Percentiles rank a stretch among this genome's conserved stretches.
Conservation (phyloP, 768 basidiomycete species). For the Agaricus blazei region DNA sequence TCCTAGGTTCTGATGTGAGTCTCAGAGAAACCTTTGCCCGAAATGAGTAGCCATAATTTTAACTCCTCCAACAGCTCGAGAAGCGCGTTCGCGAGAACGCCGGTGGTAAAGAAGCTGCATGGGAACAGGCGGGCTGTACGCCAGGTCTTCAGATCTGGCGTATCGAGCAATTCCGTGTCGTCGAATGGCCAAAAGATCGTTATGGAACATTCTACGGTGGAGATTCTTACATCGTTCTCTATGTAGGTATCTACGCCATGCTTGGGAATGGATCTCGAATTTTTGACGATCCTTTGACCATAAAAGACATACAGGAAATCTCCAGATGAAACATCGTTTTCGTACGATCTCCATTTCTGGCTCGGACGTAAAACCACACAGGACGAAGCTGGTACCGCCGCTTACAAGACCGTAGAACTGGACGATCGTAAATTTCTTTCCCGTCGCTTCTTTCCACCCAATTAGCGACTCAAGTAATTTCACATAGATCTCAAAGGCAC, state of each 20-base stretch:
- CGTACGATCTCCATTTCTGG: conserved; percentile 64
- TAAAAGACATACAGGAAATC: conserved; percentile 53
- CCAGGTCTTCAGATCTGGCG: conserved; percentile 53
- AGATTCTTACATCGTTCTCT: conserved; percentile 61
- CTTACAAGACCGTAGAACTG: conserved; percentile 63
- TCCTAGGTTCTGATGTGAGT: conserved; percentile 59
- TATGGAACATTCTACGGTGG: conserved; percentile 58
- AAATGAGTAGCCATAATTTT: background rate
- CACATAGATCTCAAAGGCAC: conserved; percentile 47
- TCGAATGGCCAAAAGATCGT: conserved; percentile 47
- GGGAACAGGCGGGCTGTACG: conserved; percentile 39
- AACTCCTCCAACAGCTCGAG: conserved; percentile 37
- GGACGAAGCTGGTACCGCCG: conserved; percentile 59
- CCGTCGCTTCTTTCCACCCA: background rate
- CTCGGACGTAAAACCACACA: conserved; percentile 53
- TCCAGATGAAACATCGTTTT: conserved; percentile 40
- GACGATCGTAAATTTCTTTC: conserved; percentile 47
- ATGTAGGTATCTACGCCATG: conserved; percentile 32
- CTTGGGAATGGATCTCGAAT: background rate
- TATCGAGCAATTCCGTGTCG: conserved; percentile 51
- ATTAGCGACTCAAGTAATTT: background rate
- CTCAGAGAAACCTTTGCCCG: background rate
- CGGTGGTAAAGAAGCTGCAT: conserved; percentile 45
- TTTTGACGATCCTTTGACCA: background rate
- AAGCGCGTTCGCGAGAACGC: conserved; percentile 48